Evolutionary conservation across 352 stramenopile genomes (phyloP).

Genomic region (Halophytophthora batemanensis): DNA sequence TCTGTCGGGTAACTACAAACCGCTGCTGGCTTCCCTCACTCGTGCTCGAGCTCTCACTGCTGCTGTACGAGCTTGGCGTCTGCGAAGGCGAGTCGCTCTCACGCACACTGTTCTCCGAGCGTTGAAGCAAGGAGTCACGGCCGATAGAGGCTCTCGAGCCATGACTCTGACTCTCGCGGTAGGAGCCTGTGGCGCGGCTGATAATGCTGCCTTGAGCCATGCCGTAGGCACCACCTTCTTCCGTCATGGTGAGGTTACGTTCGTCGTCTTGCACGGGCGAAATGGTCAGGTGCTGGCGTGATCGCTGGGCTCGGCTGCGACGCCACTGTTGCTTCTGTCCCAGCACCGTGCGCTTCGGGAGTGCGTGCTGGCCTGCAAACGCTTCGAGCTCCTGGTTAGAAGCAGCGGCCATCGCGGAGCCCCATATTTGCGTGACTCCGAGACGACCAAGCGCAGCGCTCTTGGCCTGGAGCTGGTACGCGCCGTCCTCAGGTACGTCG

Average conservation of each 20-base stretch:
- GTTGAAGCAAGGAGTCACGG: slow-evolving; percentile 11
- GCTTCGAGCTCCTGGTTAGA: slow-evolving; percentile 41
- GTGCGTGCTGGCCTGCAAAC: slow-evolving; percentile 2
- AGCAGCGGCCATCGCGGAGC: background rate
- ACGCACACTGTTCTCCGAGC: slow-evolving; percentile 14
- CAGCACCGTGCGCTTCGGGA: slow-evolving; percentile 46
- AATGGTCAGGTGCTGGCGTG: slow-evolving; percentile 34
- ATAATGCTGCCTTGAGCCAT: slow-evolving; percentile 16
- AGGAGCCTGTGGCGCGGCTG: slow-evolving; percentile 10
- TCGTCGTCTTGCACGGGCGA: slow-evolving; percentile 36
- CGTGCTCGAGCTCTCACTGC: slow-evolving; percentile 11
- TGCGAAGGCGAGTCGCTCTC: slow-evolving; percentile 17
- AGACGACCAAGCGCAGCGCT: slow-evolving; percentile 24
- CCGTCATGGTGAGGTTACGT: slow-evolving; percentile 2
- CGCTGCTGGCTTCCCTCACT: slow-evolving; percentile 20
- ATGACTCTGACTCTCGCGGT: slow-evolving; percentile 5
- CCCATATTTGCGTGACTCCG: slow-evolving; percentile 24
- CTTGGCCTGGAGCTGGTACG: slow-evolving; percentile 29
- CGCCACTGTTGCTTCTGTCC: slow-evolving; percentile 70
- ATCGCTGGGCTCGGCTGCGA: slow-evolving; percentile 35
- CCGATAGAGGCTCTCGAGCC: slow-evolving; percentile 9
- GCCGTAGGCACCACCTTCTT: slow-evolving; percentile 9
- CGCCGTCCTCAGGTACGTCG: slow-evolving; percentile 16
- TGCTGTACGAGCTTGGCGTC: slow-evolving; percentile 16
- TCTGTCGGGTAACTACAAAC: slow-evolving; percentile 55